phyloP scores from a whole-genome alignment of 148 eudicot species.

The Pharnaceum exiguum region DNA sequence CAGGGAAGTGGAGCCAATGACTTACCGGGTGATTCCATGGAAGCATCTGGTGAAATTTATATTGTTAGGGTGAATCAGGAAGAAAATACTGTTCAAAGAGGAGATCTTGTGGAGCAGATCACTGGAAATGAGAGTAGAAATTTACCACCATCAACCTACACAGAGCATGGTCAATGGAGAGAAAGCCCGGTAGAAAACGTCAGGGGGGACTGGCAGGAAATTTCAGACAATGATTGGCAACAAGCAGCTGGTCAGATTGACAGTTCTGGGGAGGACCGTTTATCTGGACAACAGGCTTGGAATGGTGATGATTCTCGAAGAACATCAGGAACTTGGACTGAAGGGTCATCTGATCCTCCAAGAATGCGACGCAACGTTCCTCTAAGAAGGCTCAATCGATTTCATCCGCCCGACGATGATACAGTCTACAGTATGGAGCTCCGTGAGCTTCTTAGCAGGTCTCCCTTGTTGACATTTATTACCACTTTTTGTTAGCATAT shows the following conservation, averaged over 20 bases:
- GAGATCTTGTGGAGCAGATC: conserved; percentile 40
- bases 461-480: background rate
- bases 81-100: conserved; percentile 34
- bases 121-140: conserved; percentile 46
- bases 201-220: conserved; percentile 44
- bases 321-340: conserved; percentile 55
- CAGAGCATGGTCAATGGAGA: conserved; percentile 52
- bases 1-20: conserved; percentile 36
- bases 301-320: conserved; percentile 42
- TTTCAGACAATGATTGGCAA: conserved; percentile 39
- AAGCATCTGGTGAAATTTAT: conserved; percentile 28
- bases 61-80: conserved; percentile 33
- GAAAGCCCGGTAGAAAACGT: conserved; percentile 32
- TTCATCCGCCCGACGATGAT: conserved; percentile 91
- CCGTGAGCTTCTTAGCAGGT: conserved; percentile 96
- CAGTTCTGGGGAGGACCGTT: conserved; percentile 35
- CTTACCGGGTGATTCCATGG: conserved; percentile 35
- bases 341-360: conserved; percentile 53
- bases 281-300: conserved; percentile 48
- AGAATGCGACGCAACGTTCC: conserved; percentile 53
- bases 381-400: conserved; percentile 57
- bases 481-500: background rate
- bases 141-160: conserved; percentile 31
- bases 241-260: conserved; percentile 34
- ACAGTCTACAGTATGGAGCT: conserved; percentile 99